These are phyloP conservation scores for Gliomastix tumulicola DNA, from an alignment of 2,329 filamentous ascomycete genomes.

Conservation along the genomic window DNA sequence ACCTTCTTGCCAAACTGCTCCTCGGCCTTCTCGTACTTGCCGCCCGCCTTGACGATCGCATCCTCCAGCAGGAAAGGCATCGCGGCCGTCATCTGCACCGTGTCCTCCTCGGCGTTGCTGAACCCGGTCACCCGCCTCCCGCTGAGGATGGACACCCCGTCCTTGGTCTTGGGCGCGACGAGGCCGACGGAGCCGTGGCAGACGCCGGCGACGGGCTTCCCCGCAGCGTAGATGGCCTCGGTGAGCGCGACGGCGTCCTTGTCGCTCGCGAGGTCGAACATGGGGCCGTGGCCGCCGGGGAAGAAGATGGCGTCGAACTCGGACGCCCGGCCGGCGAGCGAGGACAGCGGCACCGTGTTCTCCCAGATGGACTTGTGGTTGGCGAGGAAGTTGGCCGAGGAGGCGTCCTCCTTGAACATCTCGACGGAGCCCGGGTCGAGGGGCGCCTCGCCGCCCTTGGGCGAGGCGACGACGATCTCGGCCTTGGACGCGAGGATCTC, in stretches of 20 bases:
- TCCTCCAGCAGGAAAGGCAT: conserved; percentile 56
- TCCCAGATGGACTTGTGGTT: conserved; percentile 55
- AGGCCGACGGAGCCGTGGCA: conserved; percentile 64
- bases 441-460: conserved; percentile 33
- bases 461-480: conserved; percentile 40
- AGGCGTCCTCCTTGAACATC: conserved; percentile 43
- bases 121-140: conserved; percentile 56
- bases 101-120: conserved; percentile 47
- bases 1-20: conserved; percentile 42
- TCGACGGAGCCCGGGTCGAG: conserved; percentile 41
- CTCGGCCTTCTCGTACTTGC: conserved; percentile 46
- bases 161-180: conserved; percentile 43
- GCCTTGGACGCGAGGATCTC: conserved; percentile 46
- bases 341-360: conserved; percentile 50
- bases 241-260: conserved; percentile 50
- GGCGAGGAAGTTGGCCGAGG: conserved; percentile 45
- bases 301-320: conserved; percentile 59
- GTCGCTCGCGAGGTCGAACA: conserved; percentile 60
- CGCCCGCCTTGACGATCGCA: conserved; percentile 43
- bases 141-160: conserved; percentile 46
- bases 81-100: conserved; percentile 38
- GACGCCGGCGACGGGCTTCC: conserved; percentile 59
- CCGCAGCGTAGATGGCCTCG: conserved; percentile 51
- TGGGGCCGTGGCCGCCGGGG: conserved; percentile 54
- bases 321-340: conserved; percentile 46